Conservation (phyloP, 805 yeast genomes). For the Sugiyamaella chiloensis region DNA sequence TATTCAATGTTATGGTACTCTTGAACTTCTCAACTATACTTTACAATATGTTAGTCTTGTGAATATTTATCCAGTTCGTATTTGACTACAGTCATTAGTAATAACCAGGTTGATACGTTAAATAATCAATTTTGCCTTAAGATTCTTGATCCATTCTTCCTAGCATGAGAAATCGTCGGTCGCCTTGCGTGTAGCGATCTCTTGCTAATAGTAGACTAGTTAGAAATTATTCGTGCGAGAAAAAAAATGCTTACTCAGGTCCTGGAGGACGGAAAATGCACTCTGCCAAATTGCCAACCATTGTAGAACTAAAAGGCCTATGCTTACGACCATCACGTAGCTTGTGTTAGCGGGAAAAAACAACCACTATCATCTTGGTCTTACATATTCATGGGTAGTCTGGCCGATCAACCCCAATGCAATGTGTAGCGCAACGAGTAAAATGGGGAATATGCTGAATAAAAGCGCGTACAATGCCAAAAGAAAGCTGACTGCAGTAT, state of each 20-base stretch:
- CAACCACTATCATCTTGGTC: conserved; percentile 20
- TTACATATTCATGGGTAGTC: conserved; percentile 72
- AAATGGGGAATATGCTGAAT: conserved; percentile 51
- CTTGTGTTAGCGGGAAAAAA: conserved; percentile 16
- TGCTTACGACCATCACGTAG: conserved; percentile 5
- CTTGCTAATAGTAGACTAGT: conserved; percentile 23
- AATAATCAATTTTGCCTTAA: no score
- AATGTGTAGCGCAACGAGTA: conserved; percentile 53
- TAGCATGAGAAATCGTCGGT: conserved; percentile 42
- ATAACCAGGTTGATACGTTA: no score
- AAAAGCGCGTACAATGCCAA: conserved; percentile 50
- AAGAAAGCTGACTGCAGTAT: conserved; percentile 45
- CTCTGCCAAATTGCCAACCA: conserved; percentile 24
- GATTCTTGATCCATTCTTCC: no score
- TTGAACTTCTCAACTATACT: no score
- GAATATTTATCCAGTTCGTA: no score
- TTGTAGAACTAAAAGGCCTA: conserved; percentile 1
- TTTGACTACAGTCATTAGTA: no score
- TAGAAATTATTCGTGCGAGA: no score
- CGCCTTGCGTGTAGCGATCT: conserved; percentile 35
- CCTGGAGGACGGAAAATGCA: conserved; percentile 11
- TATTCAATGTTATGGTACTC: no score
- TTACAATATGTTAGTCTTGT: no score
- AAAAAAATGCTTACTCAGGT: conserved; percentile 7
- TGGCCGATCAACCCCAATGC: conserved; percentile 54